Percentiles rank a stretch among this genome's conserved stretches.
phyloP scores from a whole-genome alignment of 73 alveolate species.

The Stentor coeruleus region DNA sequence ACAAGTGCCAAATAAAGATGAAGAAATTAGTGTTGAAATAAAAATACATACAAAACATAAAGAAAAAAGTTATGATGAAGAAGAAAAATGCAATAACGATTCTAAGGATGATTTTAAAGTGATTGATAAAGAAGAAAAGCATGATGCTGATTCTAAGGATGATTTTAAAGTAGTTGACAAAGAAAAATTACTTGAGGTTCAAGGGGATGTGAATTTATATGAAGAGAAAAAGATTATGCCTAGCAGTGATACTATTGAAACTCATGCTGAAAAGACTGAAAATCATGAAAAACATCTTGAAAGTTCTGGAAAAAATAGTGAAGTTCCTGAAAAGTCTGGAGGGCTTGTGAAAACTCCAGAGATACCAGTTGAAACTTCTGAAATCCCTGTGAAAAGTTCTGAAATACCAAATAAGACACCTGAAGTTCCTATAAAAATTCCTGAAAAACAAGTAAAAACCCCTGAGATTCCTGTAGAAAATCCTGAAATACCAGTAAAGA shows the following conservation, averaged over 20 bases:
- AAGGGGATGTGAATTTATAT: too few species aligned
- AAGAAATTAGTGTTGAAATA: too few species aligned
- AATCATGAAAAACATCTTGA: neutral
- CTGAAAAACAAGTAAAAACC: neutral
- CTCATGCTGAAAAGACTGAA: neutral
- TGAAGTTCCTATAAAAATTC: neutral
- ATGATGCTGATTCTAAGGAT: neutral
- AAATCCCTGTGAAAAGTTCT: neutral
- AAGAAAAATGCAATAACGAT: neutral
- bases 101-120: neutral
- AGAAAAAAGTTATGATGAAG: neutral
- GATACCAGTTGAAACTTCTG: neutral
- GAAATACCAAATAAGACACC: neutral
- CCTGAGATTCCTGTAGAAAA: neutral
- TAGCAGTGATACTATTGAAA: neutral
- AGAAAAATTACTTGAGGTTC: neutral
- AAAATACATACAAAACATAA: neutral
- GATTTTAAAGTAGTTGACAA: neutral
- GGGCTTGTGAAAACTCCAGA: neutral
- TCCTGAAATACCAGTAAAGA: neutral
- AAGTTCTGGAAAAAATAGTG: neutral
- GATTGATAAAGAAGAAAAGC: neutral
- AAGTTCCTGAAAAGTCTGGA: neutral
- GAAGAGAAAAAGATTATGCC: neutral
- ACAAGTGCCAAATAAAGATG: too few species aligned